Evolutionary conservation across 2,329 filamentous ascomycete genomes (phyloP).

Genomic region (Calonectria pseudoturangicola): DNA sequence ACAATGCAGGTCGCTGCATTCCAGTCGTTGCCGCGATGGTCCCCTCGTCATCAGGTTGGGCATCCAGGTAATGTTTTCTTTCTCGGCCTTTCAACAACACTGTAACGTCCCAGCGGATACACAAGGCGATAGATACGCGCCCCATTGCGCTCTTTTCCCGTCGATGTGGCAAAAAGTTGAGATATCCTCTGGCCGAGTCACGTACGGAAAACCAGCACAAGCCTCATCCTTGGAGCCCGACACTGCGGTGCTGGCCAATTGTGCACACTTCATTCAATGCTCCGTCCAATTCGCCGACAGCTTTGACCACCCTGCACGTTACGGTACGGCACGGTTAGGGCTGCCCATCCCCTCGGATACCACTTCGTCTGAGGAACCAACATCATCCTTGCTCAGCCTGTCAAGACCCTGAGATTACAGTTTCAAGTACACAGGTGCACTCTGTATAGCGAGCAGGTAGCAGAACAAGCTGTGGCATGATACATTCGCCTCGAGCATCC

Average conservation of each 20-base stretch:
- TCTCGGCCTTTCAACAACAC: not conserved
- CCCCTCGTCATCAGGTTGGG: not conserved
- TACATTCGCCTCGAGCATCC: conserved; percentile 13
- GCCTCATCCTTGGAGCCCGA: conserved; percentile 23
- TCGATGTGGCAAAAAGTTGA: not conserved
- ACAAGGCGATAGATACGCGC: not conserved
- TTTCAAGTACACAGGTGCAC: conserved; percentile 24
- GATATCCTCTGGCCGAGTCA: conserved; percentile 12
- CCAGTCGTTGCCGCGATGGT: conserved; percentile 25
- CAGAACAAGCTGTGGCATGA: conserved; percentile 9
- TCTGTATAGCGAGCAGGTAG: not conserved
- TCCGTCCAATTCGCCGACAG: conserved; percentile 30
- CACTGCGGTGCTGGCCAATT: conserved; percentile 14
- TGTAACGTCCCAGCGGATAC: not conserved
- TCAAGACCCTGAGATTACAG: conserved; percentile 23
- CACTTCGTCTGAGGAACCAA: conserved; percentile 15
- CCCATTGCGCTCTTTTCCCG: not conserved
- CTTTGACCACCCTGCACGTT: conserved; percentile 22
- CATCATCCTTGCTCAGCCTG: not conserved
- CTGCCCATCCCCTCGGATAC: conserved; percentile 31
- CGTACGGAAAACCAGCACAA: conserved; percentile 3
- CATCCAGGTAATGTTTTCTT: conserved; percentile 2
- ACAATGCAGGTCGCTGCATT: conserved; percentile 22
- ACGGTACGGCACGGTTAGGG: conserved; percentile 29
- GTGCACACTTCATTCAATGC: conserved; percentile 6